Evolutionary conservation across 2,329 filamentous ascomycete genomes (phyloP), one percentile per base, ranked within the genome.

Genomic region (Chrysosporium queenslandicum): DNA sequence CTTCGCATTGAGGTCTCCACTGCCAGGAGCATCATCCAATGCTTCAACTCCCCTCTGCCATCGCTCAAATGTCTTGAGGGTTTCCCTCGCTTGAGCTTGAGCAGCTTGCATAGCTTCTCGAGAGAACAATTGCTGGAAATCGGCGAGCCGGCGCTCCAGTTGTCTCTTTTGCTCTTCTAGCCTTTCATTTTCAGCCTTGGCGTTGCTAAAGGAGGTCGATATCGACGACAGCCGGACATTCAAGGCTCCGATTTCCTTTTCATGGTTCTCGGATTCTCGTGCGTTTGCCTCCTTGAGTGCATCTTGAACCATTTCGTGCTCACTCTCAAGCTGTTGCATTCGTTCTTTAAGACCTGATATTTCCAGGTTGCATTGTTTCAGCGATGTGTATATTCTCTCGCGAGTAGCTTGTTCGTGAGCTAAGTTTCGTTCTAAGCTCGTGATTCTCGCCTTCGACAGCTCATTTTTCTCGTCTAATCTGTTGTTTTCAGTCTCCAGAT

Each of bases 151-250:
- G 5, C 63, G 59, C 53, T 71, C 64, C 16, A 75, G 59, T 4
- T 64, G 62, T 14, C 54, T 32, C 25, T 70, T 73, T 30, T 64
- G 55, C 16, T 57, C 61, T 37, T 63, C 63, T 14, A 74, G 62
- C 37, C 63, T 67, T 11, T 64, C 62, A 4, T 66, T 59, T 52
- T 73, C 68, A 2, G 58, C 60, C 29, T 65, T 65, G 6, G 66
- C 62, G 5, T 59, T 61, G 20, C 66, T 63, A 3, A 74, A 62
- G 2, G 68, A 66, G 1, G 70, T 71, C 12, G 66, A 65, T 21
- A 73, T 64, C 20, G 67, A 59, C 1, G 67, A 67, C 30, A 73
- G 63, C n/a, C 64, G 65, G 25, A 67, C 67, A 49, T 74, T 74
- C 48, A 75, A 60, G 2, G 54, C 57, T 0, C 69, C 69, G 2